Conservation (phyloP, 2,329 filamentous ascomycete species). For the Calonectria honghensis region DNA sequence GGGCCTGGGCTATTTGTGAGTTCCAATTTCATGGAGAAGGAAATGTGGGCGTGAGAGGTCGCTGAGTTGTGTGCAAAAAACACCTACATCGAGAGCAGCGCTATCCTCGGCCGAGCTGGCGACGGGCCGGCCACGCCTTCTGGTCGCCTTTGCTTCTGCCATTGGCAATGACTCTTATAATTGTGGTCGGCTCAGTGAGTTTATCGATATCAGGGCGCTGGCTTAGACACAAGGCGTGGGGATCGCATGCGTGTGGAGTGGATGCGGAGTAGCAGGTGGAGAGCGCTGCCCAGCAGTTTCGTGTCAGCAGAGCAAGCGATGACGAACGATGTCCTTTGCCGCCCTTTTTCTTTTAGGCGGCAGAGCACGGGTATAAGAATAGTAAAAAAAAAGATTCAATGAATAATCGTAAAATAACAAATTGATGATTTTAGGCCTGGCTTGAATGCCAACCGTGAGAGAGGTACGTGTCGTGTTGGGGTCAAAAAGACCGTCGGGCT, state of each 20-base stretch:
- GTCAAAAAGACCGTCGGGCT: constrained; percentile 11
- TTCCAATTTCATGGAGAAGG: neutral
- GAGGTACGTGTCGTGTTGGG: constrained; percentile 21
- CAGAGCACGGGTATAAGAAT: neutral
- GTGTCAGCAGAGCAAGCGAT: neutral
- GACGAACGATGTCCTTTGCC: neutral
- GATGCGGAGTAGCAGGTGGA: constrained; percentile 14
- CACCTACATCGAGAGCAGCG: constrained; percentile 51
- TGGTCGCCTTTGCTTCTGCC: constrained; percentile 32
- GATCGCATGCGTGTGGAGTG: constrained; percentile 18
- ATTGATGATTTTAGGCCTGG: neutral
- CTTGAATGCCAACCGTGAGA: neutral
- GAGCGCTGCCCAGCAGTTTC: neutral
- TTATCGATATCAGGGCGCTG: constrained; percentile 2
- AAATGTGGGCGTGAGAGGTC: neutral
- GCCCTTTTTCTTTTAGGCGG: neutral
- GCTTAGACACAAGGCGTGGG: neutral
- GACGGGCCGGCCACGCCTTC: constrained; percentile 51
- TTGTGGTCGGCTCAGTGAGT: neutral
- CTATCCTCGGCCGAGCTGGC: constrained; percentile 48
- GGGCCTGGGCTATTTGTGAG: constrained; percentile 45
- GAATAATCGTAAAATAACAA: constrained; percentile 4
- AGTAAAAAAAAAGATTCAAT: neutral
- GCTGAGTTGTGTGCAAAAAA: neutral
- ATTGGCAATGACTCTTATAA: neutral